Evolutionary conservation across 768 basidiomycete species (phyloP).

Genomic region (Collybia sordida): DNA sequence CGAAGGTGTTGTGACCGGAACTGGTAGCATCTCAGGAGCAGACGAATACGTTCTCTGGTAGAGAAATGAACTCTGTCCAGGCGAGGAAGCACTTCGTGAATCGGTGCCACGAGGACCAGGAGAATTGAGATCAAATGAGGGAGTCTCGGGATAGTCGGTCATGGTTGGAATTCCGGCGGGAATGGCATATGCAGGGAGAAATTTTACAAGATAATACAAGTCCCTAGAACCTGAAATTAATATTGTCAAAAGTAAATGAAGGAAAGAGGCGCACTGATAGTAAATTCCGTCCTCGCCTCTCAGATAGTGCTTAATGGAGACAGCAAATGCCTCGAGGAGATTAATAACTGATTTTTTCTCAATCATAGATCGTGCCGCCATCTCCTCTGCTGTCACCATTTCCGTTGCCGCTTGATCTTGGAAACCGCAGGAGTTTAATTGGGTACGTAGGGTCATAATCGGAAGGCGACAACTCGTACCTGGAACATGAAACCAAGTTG

Average conservation of each 20-base stretch:
- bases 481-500: conserved; percentile 69
- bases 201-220: conserved; percentile 69
- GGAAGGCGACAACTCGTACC: conserved; percentile 29
- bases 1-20: conserved; percentile 22
- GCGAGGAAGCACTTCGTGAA: conserved; percentile 4
- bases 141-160: conserved; percentile 20
- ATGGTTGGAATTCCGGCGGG: conserved; percentile 48
- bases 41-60: conserved; percentile 19
- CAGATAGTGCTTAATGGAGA: conserved; percentile 70
- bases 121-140: neutral
- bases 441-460: neutral
- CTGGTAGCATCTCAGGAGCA: conserved; percentile 19
- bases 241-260: conserved; percentile 16
- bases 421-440: neutral
- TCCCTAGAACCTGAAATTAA: conserved; percentile 34
- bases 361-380: conserved; percentile 48
- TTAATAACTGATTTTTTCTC: conserved; percentile 74
- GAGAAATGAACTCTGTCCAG: conserved; percentile 17
- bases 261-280: conserved; percentile 31
- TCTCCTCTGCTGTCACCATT: conserved; percentile 22
- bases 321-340: conserved; percentile 62
- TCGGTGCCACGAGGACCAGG: conserved; percentile 4
- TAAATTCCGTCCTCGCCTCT: conserved; percentile 57
- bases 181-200: conserved; percentile 63
- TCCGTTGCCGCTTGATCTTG: conserved; percentile 21